Base-by-base conservation (phyloP, 2,329 filamentous ascomycete genomes). In the Penicillium rolfsii region DNA sequence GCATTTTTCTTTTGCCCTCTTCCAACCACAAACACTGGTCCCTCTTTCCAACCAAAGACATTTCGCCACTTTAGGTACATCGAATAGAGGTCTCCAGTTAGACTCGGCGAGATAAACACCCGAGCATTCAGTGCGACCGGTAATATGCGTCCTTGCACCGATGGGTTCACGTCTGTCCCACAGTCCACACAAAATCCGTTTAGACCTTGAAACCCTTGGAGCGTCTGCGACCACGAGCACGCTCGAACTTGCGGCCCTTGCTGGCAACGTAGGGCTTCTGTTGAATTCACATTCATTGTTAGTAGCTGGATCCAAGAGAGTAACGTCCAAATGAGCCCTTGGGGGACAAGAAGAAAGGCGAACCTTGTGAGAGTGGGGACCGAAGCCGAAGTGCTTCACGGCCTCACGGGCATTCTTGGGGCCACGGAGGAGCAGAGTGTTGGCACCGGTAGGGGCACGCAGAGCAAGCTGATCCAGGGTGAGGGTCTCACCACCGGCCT, bases 121-220 rank as follows among this genome's bases (percentile, higher is more conserved):
- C 58, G 58, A 52, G 48, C 14, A 54, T 57, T 60, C 57, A 61
- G 50, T 57, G 60, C 56, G 60, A 61, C 22, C 46, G 53, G 45
- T 48, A 55, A 58, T 55, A 53, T 59, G 60, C 54, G 62, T 48
- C 59, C 58, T 54, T 58, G 63, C 59, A 64, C 63, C 59, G 59
- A 49, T 53, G 53, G 54, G 48, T 58, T 40, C 33, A 59, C 53
- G 52, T 57, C 65, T 53, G 50, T 52, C 64, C 50, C 62, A 67
- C 56, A 55, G 64, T 65, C 56, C 64, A 59, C 55, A 59, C 43
- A 55, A 64, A 45, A 55, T 57, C 59, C 46, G 64, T 91, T 91
- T 97, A 99, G 81, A 99, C 95, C 93, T 99, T 99, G 93, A 99
- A 99, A 88, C 96, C 95, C 79, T 91, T 89, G 77, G 93, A 98